Percentiles rank a stretch among this genome's conserved stretches.
Conservation (phyloP, 2,329 filamentous ascomycete genomes). For the Ophiocordyceps australis region DNA sequence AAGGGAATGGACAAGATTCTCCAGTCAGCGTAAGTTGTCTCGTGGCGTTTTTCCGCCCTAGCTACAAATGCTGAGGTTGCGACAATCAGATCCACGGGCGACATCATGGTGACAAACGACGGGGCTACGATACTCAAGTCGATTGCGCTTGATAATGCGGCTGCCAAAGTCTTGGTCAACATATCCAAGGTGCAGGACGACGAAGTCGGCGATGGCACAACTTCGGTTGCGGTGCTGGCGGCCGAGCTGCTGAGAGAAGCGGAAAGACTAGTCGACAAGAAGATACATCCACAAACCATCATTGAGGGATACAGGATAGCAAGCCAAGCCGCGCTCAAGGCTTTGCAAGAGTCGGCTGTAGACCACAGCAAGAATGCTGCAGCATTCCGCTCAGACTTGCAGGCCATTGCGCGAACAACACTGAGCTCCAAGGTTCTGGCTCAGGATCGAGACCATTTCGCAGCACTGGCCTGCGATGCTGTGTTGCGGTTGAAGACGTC, state of each 20-base stretch:
- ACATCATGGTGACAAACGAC: conserved; percentile 98
- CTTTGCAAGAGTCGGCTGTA: conserved; percentile 68
- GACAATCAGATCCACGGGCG: conserved; percentile 59
- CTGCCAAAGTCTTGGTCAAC: conserved; percentile 95
- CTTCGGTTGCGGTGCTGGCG: conserved; percentile 89
- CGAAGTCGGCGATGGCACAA: conserved; percentile 95
- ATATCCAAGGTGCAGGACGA: conserved; percentile 99
- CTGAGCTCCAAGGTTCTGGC: conserved; percentile 93
- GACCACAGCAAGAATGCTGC: conserved; percentile 74
- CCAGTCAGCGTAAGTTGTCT: conserved; percentile 65
- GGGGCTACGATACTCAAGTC: conserved; percentile 96
- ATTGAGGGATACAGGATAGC: conserved; percentile 99
- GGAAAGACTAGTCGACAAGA: conserved; percentile 92
- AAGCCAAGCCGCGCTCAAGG: conserved; percentile 68
- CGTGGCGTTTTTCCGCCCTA: conserved; percentile 1
- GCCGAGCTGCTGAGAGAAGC: conserved; percentile 91
- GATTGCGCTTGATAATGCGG: conserved; percentile 95
- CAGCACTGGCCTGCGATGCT: conserved; percentile 76
- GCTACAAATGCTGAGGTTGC: conserved; percentile 1
- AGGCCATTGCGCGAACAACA: conserved; percentile 84
- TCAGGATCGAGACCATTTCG: conserved; percentile 86
- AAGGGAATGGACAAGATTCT: conserved; percentile 99
- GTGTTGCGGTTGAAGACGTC: conserved; percentile 80
- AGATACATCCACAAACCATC: conserved; percentile 98
- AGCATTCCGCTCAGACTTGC: conserved; percentile 75